Evolutionary conservation across 441 rosid genomes (phyloP).

Genomic region (Erodium moschatum): DNA sequence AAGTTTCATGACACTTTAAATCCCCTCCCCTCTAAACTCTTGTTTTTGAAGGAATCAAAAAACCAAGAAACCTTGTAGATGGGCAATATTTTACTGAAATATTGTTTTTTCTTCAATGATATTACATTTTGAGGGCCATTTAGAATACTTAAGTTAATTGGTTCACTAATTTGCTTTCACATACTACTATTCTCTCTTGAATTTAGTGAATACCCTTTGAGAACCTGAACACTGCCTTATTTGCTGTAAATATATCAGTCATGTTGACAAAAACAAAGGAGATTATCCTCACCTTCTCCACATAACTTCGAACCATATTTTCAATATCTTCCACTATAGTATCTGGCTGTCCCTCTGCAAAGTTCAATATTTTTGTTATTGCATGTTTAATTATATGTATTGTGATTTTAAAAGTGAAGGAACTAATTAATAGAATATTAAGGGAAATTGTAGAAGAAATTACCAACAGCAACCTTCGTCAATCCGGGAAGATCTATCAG

Average conservation of each 20-base stretch:
- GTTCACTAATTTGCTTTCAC: background rate
- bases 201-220: background rate
- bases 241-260: background rate
- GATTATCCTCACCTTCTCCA: slow-evolving; percentile 67
- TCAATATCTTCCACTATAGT: slow-evolving; percentile 88
- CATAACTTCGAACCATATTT: slow-evolving; percentile 92
- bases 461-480: slow-evolving; percentile 99
- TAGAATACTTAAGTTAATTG: background rate
- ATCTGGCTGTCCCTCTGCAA: slow-evolving; percentile 88
- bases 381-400: slow-evolving; percentile 14
- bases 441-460: slow-evolving; percentile 17
- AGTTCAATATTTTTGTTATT: slow-evolving; percentile 25
- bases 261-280: background rate
- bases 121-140: too few species aligned
- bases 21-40: too few species aligned
- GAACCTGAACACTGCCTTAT: background rate
- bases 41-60: too few species aligned
- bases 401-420: background rate
- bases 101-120: too few species aligned
- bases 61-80: too few species aligned
- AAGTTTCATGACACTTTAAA: too few species aligned
- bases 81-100: too few species aligned
- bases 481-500: slow-evolving; percentile 98
- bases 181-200: background rate
- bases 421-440: background rate